Conservation (phyloP, 805 yeast genomes). For the Isabelozyma pseudorhagii region DNA sequence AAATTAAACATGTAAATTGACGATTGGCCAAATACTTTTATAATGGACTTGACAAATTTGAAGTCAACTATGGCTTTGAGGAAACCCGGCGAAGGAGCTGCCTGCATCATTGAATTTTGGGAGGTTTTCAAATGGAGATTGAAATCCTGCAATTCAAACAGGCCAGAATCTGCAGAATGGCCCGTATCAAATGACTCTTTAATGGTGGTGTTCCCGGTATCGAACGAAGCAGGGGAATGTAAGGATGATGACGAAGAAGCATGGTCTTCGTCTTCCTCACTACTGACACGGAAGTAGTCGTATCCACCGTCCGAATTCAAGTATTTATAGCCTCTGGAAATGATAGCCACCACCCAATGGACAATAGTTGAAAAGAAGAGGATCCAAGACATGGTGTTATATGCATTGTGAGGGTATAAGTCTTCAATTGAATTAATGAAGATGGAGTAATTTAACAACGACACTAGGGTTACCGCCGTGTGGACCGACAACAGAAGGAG, state of each 20-base stretch:
- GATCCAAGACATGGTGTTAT: constrained; percentile 61
- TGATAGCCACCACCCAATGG: constrained; percentile 55
- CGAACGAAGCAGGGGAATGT: not conserved
- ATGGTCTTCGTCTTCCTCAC: constrained; percentile 9
- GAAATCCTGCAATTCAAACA: constrained; percentile 20
- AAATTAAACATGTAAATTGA: constrained; percentile 35
- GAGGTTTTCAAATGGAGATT: constrained; percentile 13
- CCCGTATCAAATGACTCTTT: not conserved
- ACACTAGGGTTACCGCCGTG: constrained; percentile 40
- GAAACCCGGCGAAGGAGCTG: not conserved
- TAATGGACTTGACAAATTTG: constrained; percentile 7
- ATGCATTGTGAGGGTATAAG: constrained; percentile 76
- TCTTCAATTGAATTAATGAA: constrained; percentile 58
- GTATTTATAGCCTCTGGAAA: constrained; percentile 39
- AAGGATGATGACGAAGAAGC: constrained; percentile 8
- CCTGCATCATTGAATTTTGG: constrained; percentile 9
- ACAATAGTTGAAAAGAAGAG: constrained; percentile 49
- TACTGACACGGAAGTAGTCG: constrained; percentile 9
- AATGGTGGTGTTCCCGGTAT: not conserved
- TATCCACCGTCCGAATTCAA: constrained; percentile 4
- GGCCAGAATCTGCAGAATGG: constrained; percentile 1
- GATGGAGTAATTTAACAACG: constrained; percentile 53
- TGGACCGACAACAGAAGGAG: constrained; percentile 55
- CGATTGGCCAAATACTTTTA: constrained; percentile 30
- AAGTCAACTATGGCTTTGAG: not conserved